A percentile compares a stretch with the other conserved stretches of the same genome.
Conservation (phyloP, 805 yeast species). For the Saccharomycopsis sp. region DNA sequence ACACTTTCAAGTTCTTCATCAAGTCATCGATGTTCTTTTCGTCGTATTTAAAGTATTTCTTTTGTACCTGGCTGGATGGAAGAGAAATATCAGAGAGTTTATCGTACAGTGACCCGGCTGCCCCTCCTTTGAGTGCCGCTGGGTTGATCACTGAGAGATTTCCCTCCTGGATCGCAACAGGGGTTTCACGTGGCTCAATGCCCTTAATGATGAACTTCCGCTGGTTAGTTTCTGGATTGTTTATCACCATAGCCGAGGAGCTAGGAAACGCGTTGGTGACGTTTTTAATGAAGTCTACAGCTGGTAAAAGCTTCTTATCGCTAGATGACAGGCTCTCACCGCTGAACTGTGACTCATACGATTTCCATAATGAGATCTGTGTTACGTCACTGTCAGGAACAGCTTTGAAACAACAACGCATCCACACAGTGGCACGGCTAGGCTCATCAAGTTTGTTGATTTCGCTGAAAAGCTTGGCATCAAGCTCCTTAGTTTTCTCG, state of each 20-base stretch:
- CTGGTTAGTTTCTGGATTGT: constrained; percentile 51
- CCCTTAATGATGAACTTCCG: constrained; percentile 91
- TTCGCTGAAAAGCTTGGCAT: constrained; percentile 48
- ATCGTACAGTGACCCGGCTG: background rate
- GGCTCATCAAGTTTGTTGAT: constrained; percentile 74
- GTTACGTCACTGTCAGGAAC: constrained; percentile 77
- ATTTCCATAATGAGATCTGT: constrained; percentile 92
- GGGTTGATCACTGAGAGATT: background rate
- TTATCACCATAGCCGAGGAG: constrained; percentile 90
- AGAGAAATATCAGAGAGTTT: background rate
- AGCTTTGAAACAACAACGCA: constrained; percentile 85
- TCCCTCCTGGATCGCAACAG: constrained; percentile 31
- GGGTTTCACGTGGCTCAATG: constrained; percentile 72
- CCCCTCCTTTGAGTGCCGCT: background rate
- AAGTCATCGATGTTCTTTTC: background rate
- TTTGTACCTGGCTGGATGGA: background rate
- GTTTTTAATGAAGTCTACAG: constrained; percentile 93
- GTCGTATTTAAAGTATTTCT: background rate
- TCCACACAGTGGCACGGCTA: constrained; percentile 87
- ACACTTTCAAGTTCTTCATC: constrained; percentile 2
- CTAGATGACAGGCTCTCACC: constrained; percentile 40
- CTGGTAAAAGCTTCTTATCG: constrained; percentile 64
- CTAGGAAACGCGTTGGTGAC: constrained; percentile 83
- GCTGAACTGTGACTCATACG: constrained; percentile 84
- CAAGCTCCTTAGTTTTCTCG: constrained; percentile 53